Evolutionary conservation across 2,329 filamentous ascomycete genomes (phyloP).

Genomic region (Aspergillaceae sp.): DNA sequence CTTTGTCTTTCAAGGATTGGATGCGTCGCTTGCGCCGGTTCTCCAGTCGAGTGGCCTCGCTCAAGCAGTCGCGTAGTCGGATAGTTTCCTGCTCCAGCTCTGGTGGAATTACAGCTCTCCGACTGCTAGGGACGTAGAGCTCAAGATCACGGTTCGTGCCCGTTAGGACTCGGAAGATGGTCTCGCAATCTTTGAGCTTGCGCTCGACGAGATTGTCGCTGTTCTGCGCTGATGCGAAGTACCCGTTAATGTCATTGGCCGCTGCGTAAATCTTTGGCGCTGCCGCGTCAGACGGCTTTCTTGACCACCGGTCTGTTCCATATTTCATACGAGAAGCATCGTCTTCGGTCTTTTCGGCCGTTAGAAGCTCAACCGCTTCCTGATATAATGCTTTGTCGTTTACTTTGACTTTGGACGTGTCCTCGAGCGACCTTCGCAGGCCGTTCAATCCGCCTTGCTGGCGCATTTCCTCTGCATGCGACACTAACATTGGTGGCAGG

Average conservation of each 20-base stretch:
- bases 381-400: constrained; percentile 70
- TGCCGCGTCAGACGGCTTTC: constrained; percentile 61
- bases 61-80: constrained; percentile 67
- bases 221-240: constrained; percentile 63
- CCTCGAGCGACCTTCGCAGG: constrained; percentile 69
- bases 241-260: constrained; percentile 72
- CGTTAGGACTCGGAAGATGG: constrained; percentile 64
- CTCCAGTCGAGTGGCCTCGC: constrained; percentile 77
- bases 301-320: constrained; percentile 77
- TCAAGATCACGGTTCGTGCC: constrained; percentile 74
- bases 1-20: constrained; percentile 68
- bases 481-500: constrained; percentile 71
- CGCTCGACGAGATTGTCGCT: constrained; percentile 64
- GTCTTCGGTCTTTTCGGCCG: constrained; percentile 77
- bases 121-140: constrained; percentile 80
- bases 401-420: constrained; percentile 81
- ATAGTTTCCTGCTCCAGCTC: constrained; percentile 71
- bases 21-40: constrained; percentile 70
- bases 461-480: constrained; percentile 87
- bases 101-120: constrained; percentile 68
- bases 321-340: constrained; percentile 64
- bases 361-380: constrained; percentile 70
- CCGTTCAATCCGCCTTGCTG: constrained; percentile 79
- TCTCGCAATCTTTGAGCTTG: constrained; percentile 69
- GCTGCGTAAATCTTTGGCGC: constrained; percentile 65